Evolutionary conservation across 768 basidiomycete species (phyloP).

Genomic region (Agrocybe pediades): DNA sequence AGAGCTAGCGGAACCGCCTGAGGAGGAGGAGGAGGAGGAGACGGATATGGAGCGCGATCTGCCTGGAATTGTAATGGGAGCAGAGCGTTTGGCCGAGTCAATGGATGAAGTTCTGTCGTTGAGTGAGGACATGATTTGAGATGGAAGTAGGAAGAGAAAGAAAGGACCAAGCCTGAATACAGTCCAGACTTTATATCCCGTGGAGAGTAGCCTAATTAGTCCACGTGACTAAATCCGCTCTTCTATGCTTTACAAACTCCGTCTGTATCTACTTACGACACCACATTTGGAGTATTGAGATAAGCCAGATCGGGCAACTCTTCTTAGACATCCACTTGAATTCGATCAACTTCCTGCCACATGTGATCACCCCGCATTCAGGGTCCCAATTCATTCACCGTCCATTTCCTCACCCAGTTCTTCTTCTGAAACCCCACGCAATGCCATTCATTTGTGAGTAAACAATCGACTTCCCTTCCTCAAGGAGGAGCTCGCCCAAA

Average conservation of each 20-base stretch:
- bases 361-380: slow-evolving; percentile 21
- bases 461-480: not conserved
- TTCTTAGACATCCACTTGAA: slow-evolving; percentile 2
- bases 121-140: slow-evolving; percentile 9
- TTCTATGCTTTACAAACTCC: no score
- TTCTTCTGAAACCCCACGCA: not conserved
- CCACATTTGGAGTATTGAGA: not conserved
- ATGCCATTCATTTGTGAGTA: not conserved
- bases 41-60: slow-evolving; percentile 64
- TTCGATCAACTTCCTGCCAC: slow-evolving; percentile 15
- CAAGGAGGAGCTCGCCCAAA: not conserved
- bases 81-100: slow-evolving; percentile 50
- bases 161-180: slow-evolving; percentile 17
- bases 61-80: slow-evolving; percentile 69
- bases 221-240: slow-evolving; percentile 13
- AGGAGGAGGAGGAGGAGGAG: slow-evolving; percentile 60
- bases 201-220: slow-evolving; percentile 9
- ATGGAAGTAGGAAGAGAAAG: slow-evolving; percentile 18
- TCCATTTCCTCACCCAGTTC: slow-evolving; percentile 1
- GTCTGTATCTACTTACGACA: no score
- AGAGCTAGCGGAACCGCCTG: slow-evolving; percentile 50
- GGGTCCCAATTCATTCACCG: slow-evolving; percentile 15
- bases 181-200: slow-evolving; percentile 17
- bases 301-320: slow-evolving; percentile 14
- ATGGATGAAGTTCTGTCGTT: slow-evolving; percentile 31